Conservation (phyloP, 352 stramenopile genomes). For the Phytophthora agathidicida region DNA sequence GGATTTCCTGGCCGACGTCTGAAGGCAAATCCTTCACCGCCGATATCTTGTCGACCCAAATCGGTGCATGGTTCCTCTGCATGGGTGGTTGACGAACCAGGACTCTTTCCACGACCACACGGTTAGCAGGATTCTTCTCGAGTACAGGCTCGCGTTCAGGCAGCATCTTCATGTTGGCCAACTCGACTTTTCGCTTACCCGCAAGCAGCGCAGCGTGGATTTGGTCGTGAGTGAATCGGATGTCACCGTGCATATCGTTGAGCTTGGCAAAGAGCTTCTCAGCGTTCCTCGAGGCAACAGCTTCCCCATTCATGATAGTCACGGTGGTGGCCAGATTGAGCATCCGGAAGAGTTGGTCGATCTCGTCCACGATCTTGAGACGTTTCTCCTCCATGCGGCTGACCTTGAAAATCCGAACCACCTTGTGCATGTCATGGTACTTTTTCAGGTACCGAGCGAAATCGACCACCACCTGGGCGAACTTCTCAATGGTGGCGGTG, state of each 20-base stretch:
- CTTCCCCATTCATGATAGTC: conserved; percentile 20
- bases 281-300: conserved; percentile 6
- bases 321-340: conserved; percentile 25
- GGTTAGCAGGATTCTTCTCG: not conserved
- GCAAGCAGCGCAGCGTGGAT: conserved; percentile 13
- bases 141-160: not conserved
- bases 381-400: conserved; percentile 33
- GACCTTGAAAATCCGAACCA: conserved; percentile 22
- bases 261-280: conserved; percentile 18
- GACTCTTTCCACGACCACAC: not conserved
- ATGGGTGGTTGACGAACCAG: not conserved
- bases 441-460: conserved; percentile 25
- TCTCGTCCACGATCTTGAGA: conserved; percentile 26
- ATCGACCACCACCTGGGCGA: not conserved
- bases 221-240: conserved; percentile 18
- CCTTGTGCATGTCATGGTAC: conserved; percentile 20
- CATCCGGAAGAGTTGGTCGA: conserved; percentile 39
- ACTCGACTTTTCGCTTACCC: not conserved
- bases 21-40: too few relatives aligned
- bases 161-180: not conserved
- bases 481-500: conserved; percentile 10
- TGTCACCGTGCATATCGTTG: conserved; percentile 8
- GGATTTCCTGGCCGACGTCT: too few relatives aligned
- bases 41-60: too few relatives aligned
- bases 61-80: not conserved